Evolutionary conservation across 2,329 filamentous ascomycete genomes (phyloP).

Genomic region (Pseudogymnoascus pannorum): DNA sequence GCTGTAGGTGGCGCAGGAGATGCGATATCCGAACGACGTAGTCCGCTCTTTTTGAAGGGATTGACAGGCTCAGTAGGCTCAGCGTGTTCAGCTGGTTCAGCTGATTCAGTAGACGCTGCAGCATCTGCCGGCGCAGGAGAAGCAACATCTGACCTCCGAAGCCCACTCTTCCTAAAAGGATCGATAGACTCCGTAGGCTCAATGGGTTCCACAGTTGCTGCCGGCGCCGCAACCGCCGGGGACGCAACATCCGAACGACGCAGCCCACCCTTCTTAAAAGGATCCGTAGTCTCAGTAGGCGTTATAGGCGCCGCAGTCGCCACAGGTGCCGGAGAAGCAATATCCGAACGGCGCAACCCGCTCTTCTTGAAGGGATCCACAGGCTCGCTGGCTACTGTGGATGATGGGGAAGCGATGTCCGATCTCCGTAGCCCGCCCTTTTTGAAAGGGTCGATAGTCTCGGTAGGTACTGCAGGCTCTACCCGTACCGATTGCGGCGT

Average conservation of each 20-base stretch:
- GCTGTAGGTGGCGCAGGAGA: conserved; percentile 1
- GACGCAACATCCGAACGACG: background rate
- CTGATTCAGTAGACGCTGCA: background rate
- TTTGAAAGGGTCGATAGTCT: background rate
- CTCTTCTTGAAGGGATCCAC: background rate
- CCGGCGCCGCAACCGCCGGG: background rate
- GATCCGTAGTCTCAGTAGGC: background rate
- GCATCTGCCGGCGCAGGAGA: background rate
- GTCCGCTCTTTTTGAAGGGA: conserved; percentile 4
- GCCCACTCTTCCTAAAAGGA: conserved; percentile 25
- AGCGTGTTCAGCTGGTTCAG: conserved; percentile 8
- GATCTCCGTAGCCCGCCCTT: background rate
- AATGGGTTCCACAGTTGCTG: background rate
- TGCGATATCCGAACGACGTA: background rate
- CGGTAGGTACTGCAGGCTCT: background rate
- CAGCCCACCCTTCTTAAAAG: background rate
- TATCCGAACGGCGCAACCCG: background rate
- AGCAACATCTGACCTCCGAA: conserved; percentile 22
- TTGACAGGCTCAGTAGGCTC: conserved; percentile 6
- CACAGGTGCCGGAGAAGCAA: background rate
- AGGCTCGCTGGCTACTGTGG: background rate
- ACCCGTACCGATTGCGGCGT: background rate
- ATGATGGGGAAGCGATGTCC: background rate
- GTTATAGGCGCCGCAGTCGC: background rate
- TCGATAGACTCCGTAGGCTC: conserved; percentile 16